Evolutionary conservation across 495 filamentous ascomycete species (phyloP), one percentile per base, ranked within the genome.

Genomic region (Melanomma pulvis-pyrius): DNA sequence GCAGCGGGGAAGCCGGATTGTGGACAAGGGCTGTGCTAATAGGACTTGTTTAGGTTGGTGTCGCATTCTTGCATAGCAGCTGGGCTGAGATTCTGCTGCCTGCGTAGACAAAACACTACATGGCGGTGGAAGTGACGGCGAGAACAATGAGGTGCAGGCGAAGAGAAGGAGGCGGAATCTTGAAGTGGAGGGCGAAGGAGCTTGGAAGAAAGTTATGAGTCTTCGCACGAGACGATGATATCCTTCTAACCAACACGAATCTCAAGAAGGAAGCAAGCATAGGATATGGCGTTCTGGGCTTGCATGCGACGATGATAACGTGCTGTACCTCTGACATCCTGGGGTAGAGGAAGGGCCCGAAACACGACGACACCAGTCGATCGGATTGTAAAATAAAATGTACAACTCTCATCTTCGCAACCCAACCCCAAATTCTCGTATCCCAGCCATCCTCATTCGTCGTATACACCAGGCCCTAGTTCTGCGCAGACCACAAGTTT

Each of bases 61-160:
- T 92, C 50, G 86, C 88, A 52, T 90, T 92, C 80, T 80, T 92
- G 67, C 82, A 87, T 73, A 89, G 87, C 79, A 86, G 84, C 72
- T 88, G 87, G 83, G 83, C 83, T 82, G 89, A 91, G 79, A 81
- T 88, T 73, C 80, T 92, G 61, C 81, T 91, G 59, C 88, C 89
- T 71, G 86, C 87, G 86, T 92, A 30, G 63, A 17, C n/a, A 19
- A 49, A n/a, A n/a, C n/a, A n/a, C 17, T 5, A 55, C 32, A 8
- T 12, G 39, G 1, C 39, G 29, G 41, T 12, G 26, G 3, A 41
- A 24, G 32, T 24, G 29, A 4, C n/a, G n/a, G 56, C 1, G 56
- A 26, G 32, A 19, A 59, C 8, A 4, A 61, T 30, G 47, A 29
- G 21, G 46, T 19, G 34, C 17, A 12, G 62, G n/a, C n/a, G 17